A percentile compares a stretch with the other conserved stretches of the same genome.
phyloP scores from a whole-genome alignment of 2,329 filamentous ascomycete genomes.

The Fusarium domesticum region DNA sequence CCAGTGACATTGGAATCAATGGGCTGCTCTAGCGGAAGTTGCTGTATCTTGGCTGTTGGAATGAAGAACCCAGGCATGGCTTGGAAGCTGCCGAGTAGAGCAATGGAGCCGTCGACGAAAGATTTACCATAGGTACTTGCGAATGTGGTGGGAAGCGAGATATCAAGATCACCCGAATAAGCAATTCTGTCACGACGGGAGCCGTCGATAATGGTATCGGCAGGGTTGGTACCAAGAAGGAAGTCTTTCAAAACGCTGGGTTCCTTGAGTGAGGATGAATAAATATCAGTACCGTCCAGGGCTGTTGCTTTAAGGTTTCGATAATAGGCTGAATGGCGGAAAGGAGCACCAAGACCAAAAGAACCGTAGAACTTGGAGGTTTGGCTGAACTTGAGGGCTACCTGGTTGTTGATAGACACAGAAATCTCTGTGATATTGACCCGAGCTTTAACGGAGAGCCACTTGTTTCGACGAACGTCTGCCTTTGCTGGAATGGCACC shows the following conservation, averaged over 20 bases:
- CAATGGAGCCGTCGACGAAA: conserved; percentile 27
- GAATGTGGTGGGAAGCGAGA: conserved; percentile 25
- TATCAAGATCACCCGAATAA: conserved; percentile 33
- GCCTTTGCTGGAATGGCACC: too few relatives aligned
- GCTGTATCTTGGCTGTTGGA: conserved; percentile 33
- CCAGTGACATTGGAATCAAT: conserved; percentile 30
- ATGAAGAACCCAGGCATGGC: conserved; percentile 31
- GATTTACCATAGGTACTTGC: conserved; percentile 28
- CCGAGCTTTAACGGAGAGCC: too few relatives aligned
- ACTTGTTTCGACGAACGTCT: too few relatives aligned
- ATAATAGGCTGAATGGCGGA: conserved; percentile 2
- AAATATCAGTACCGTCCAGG: neutral
- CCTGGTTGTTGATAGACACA: too few relatives aligned
- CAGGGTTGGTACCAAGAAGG: conserved; percentile 35
- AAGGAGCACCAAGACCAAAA: conserved; percentile 3
- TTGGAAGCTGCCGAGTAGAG: conserved; percentile 32
- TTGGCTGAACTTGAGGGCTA: neutral
- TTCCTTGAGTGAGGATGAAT: conserved; percentile 5
- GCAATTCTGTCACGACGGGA: conserved; percentile 35
- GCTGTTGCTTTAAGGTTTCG: neutral
- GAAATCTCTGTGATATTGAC: too few relatives aligned
- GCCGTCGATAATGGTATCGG: conserved; percentile 34
- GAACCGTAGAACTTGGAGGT: conserved; percentile 1
- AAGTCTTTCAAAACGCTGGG: conserved; percentile 32
- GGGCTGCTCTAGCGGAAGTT: conserved; percentile 8